phyloP scores from a whole-genome alignment of 1,284 basidiomycete genomes.

The Mrakiaceae sp. region DNA sequence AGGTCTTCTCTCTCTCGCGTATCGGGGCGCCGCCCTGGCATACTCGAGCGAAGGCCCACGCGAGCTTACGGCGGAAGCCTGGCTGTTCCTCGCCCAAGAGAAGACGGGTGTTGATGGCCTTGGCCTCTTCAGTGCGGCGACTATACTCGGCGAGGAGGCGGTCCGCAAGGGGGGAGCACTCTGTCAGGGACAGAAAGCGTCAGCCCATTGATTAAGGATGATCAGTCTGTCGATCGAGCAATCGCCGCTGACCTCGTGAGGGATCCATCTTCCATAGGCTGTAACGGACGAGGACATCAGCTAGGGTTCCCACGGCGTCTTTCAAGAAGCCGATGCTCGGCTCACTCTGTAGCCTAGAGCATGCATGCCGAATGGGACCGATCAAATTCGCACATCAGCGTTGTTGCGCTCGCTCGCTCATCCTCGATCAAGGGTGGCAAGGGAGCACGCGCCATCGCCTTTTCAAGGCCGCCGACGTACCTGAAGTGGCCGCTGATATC shows the following conservation, averaged over 20 bases:
- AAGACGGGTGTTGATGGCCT: constrained; percentile 47
- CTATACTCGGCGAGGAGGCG: constrained; percentile 43
- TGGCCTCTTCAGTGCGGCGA: constrained; percentile 39
- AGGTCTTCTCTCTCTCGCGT: constrained; percentile 24
- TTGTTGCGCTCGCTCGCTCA: too few relatives aligned
- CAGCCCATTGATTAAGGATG: background rate
- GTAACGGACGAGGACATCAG: background rate
- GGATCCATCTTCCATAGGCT: constrained; percentile 41
- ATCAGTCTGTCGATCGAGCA: background rate
- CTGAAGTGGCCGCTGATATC: constrained; percentile 50
- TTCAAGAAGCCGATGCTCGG: too few relatives aligned
- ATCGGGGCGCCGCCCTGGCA: background rate
- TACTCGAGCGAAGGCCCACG: constrained; percentile 38
- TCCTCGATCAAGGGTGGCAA: too few relatives aligned
- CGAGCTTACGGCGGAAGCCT: constrained; percentile 30
- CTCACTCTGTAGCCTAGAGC: too few relatives aligned
- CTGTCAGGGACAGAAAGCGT: constrained; percentile 18
- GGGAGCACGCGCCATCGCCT: too few relatives aligned
- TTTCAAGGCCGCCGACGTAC: constrained; percentile 21
- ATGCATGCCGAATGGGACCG: too few relatives aligned
- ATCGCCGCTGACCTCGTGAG: constrained; percentile 30
- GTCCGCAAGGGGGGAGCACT: constrained; percentile 42
- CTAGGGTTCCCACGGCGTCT: too few relatives aligned
- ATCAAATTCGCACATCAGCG: too few relatives aligned
- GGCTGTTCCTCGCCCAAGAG: constrained; percentile 42